Evolutionary conservation across 1,284 basidiomycete genomes (phyloP).

Genomic region (Ustilago sp.): DNA sequence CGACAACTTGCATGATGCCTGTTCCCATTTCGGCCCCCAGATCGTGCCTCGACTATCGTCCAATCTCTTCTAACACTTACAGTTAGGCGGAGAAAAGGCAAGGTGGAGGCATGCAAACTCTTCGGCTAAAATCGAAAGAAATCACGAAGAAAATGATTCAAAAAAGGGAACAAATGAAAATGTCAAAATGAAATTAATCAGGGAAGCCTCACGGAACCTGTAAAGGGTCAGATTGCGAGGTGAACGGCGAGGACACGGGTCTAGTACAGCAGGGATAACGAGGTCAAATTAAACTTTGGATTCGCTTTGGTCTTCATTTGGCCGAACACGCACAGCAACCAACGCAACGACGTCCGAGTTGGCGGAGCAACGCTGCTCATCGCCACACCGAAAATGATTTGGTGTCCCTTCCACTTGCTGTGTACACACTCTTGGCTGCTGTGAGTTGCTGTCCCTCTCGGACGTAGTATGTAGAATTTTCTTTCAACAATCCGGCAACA

Average conservation of each 20-base stretch:
- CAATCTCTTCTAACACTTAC: background rate
- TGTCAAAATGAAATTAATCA: background rate
- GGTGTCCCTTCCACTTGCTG: background rate
- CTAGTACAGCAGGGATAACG: background rate
- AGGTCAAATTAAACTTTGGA: background rate
- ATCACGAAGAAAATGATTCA: background rate
- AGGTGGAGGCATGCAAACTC: background rate
- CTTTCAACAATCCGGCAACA: background rate
- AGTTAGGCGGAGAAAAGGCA: background rate
- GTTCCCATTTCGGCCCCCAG: background rate
- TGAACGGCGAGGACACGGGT: background rate
- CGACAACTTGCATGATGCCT: conserved; percentile 3
- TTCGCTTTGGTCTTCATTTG: background rate
- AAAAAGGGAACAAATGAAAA: background rate
- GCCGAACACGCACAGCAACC: background rate
- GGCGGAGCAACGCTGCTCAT: conserved; percentile 1
- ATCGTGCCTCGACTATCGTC: background rate
- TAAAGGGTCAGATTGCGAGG: background rate
- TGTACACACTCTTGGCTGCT: background rate
- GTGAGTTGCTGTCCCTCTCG: background rate
- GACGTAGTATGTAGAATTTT: conserved; percentile 3
- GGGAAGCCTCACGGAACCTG: background rate
- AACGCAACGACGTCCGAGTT: conserved; percentile 2
- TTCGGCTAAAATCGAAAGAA: background rate
- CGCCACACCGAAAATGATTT: background rate